Base-by-base conservation (phyloP, 2,329 filamentous ascomycete species). In the Bisporella sp. region DNA sequence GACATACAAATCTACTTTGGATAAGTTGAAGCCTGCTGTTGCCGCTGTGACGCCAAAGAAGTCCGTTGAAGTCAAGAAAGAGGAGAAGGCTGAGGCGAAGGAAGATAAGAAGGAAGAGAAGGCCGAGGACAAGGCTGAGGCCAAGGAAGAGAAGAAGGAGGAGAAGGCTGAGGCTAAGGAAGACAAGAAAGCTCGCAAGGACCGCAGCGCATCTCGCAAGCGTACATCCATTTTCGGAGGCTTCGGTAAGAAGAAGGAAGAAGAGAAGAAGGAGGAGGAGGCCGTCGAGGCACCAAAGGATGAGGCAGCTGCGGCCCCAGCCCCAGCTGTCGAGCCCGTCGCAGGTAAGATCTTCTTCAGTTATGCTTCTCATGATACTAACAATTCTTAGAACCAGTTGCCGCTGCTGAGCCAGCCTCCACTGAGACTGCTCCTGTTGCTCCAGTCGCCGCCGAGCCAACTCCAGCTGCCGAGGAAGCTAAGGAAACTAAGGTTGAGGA, bases 1-100 rank as follows among this genome's bases (percentile, higher is more conserved):
- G 71, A 80, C 81, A 53, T 99, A 96, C 84, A 96, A 96, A 83
- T 71, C 71, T 65, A 57, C 61, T 59, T 65, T 66, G 52, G 52
- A 57, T 53, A 13, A 50, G 47, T 44, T 62, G 55, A 74, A 76
- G 63, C 69, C 73, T 45, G 62, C 64, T 43, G 64, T 69, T 45
- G 64, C 63, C 51, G 69, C 51, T 56, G 62, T 61, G 31, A 59
- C 62, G 42, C 58, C 67, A 50, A 64, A 62, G 53, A 53, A 61
- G 52, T 48, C 50, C 9, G 74, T 59, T 46, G 66, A 69, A 49
- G 64, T 67, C 46, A 57, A 61, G 53, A 64, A 65, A 64, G 58
- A 59, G 30, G 57, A 59, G 31, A 56, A 58, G 46, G 49, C 54
- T 6, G 55, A 64, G 35, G 51, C 46, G 4, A 65, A 68, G 50